Percentiles rank a stretch among this genome's conserved stretches.
Conservation (phyloP, 2,329 filamentous ascomycete species). For the Ophiosphaerella herpotricha region DNA sequence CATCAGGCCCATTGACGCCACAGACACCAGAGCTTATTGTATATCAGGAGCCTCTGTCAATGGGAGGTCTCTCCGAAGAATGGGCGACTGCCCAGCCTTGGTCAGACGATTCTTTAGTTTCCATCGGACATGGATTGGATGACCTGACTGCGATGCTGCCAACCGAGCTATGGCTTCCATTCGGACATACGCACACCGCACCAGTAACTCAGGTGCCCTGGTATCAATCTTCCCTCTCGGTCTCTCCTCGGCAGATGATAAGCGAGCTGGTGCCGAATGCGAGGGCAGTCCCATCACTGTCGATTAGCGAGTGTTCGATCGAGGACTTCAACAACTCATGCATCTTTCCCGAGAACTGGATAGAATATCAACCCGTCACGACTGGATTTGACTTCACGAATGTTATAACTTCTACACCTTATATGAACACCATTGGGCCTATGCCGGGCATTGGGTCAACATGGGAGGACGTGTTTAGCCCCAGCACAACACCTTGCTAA, state of each 20-base stretch:
- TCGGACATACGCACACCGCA: conserved; percentile 17
- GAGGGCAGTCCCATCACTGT: conserved; percentile 27
- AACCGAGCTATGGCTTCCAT: conserved; percentile 26
- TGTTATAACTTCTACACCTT: conserved; percentile 24
- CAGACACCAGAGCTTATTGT: conserved; percentile 37
- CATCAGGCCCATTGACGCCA: conserved; percentile 31
- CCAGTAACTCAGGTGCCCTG: conserved; percentile 28
- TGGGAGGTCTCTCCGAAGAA: conserved; percentile 23
- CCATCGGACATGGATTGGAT: conserved; percentile 30
- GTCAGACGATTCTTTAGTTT: conserved; percentile 26
- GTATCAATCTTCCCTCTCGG: conserved; percentile 19
- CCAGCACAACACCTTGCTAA: conserved; percentile 48
- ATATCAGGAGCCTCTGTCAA: conserved; percentile 26
- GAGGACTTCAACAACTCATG: conserved; percentile 28
- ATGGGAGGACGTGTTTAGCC: conserved; percentile 53
- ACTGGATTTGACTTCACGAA: conserved; percentile 45
- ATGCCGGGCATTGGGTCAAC: conserved; percentile 22
- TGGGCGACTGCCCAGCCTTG: conserved; percentile 29
- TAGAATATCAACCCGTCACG: conserved; percentile 52
- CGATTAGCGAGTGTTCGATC: conserved; percentile 31
- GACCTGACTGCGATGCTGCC: conserved; percentile 25
- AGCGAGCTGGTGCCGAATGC: conserved; percentile 17
- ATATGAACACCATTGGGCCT: conserved; percentile 49
- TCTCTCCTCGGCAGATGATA: conserved; percentile 20
- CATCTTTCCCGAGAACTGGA: conserved; percentile 54